These are phyloP conservation scores for Trichoderma hamatum DNA, from an alignment of 2,329 filamentous ascomycete genomes.

Conservation along the genomic window DNA sequence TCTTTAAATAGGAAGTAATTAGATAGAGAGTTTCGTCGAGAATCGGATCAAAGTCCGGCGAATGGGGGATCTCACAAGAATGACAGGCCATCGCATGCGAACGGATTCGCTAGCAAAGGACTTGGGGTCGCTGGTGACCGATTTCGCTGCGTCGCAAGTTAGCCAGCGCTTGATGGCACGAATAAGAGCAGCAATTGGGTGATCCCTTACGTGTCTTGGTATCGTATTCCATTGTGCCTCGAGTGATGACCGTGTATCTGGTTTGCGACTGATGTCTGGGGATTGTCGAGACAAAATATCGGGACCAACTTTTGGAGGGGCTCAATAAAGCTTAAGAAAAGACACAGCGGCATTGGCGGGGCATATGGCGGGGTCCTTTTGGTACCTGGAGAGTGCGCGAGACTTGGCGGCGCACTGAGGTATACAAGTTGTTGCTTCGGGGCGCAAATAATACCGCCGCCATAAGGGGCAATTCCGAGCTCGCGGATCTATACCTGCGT, in stretches of 20 bases:
- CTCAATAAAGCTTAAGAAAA: neutral
- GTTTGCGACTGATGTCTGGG: neutral
- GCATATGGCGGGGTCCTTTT: slow-evolving; percentile 9
- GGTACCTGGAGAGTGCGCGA: neutral
- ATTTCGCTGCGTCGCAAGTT: slow-evolving; percentile 60
- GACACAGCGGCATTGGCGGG: slow-evolving; percentile 20
- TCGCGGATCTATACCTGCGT: slow-evolving; percentile 13
- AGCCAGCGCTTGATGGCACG: neutral
- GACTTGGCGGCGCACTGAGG: neutral
- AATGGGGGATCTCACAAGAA: slow-evolving; percentile 65
- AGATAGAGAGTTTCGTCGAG: neutral
- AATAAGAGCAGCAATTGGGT: slow-evolving; percentile 16
- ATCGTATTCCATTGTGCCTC: slow-evolving; percentile 68
- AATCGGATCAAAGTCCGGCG: neutral
- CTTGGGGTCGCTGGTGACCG: slow-evolving; percentile 75
- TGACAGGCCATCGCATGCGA: slow-evolving; percentile 87
- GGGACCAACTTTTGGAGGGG: slow-evolving; percentile 11
- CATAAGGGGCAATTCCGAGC: slow-evolving; percentile 23
- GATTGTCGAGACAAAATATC: neutral
- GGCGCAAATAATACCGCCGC: neutral
- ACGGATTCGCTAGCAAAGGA: slow-evolving; percentile 90
- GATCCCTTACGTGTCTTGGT: slow-evolving; percentile 65
- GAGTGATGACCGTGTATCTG: neutral
- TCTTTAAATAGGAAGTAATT: slow-evolving; percentile 53
- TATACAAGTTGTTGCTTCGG: neutral